Percentiles rank a stretch among this genome's conserved stretches.
Evolutionary conservation across 768 basidiomycete genomes (phyloP).

Genomic region (Termitomyces sp.): DNA sequence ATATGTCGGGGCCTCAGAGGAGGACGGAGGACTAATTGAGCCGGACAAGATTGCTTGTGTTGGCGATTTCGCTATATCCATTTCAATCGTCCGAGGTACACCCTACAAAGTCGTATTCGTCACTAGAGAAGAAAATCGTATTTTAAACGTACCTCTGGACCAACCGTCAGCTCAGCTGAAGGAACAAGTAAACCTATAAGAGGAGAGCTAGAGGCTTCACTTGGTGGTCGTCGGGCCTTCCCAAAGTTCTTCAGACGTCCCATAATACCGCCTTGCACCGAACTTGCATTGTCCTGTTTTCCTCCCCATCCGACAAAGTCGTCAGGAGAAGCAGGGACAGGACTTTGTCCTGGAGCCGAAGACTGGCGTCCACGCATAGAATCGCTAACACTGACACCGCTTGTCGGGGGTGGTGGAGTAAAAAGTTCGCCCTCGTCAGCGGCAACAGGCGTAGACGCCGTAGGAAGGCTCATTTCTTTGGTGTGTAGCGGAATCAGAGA

Average conservation of each 20-base stretch:
- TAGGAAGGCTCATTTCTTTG: constrained; percentile 26
- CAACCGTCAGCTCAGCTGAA: constrained; percentile 25
- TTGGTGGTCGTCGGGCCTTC: constrained; percentile 44
- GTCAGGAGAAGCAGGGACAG: constrained; percentile 39
- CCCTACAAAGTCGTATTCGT: constrained; percentile 4
- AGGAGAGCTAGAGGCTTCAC: constrained; percentile 31
- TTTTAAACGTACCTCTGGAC: constrained; percentile 19
- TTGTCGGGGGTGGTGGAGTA: constrained; percentile 17
- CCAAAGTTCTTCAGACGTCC: constrained; percentile 77
- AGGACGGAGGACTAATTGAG: constrained; percentile 63
- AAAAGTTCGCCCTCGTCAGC: constrained; percentile 33
- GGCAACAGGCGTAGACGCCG: constrained; percentile 34
- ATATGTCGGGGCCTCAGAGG: constrained; percentile 70
- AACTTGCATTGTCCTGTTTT: constrained; percentile 38
- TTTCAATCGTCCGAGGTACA: constrained; percentile 19
- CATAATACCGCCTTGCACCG: constrained; percentile 69
- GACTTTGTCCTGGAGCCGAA: constrained; percentile 34
- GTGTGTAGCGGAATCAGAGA: constrained; percentile 54
- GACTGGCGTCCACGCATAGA: constrained; percentile 47
- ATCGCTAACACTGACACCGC: constrained; percentile 36
- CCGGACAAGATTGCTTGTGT: constrained; percentile 54
- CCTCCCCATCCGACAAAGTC: constrained; percentile 49
- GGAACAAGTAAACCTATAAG: constrained; percentile 22
- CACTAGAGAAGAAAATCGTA: background rate
- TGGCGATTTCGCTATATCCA: constrained; percentile 43